phyloP scores from a whole-genome alignment of 2,329 filamentous ascomycete genomes.

The Fusarium siculi region DNA sequence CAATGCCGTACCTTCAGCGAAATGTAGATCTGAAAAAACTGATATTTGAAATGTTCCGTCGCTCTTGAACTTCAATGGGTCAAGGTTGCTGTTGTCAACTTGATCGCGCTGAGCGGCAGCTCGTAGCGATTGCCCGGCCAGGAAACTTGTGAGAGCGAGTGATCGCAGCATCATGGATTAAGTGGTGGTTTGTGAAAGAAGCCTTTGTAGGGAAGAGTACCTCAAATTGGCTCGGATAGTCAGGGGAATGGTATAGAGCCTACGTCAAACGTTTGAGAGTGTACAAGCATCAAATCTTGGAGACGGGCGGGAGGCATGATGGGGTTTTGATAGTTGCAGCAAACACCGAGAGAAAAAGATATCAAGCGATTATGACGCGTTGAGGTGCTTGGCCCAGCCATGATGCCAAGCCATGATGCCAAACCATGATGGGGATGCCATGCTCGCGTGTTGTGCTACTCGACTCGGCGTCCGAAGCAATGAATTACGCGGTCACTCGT shows the following conservation, averaged over 20 bases:
- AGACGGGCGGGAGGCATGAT: not conserved
- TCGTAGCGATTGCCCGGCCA: constrained; percentile 2
- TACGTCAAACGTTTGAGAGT: not conserved
- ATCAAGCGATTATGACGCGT: constrained; percentile 20
- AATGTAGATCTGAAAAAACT: constrained; percentile 35
- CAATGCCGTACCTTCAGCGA: constrained; percentile 19
- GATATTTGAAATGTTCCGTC: constrained; percentile 32
- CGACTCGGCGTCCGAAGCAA: constrained; percentile 16
- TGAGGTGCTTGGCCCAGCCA: constrained; percentile 14
- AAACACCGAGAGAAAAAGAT: not conserved
- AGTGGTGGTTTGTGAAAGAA: not conserved
- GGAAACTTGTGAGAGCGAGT: not conserved
- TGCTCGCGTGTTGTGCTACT: not conserved
- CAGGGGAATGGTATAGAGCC: not conserved
- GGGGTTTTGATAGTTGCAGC: not conserved
- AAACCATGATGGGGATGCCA: not conserved
- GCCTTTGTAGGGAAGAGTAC: not conserved
- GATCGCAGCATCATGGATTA: constrained; percentile 10
- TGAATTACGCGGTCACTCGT: constrained; percentile 14
- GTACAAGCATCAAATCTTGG: not conserved
- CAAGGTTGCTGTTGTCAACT: constrained; percentile 22
- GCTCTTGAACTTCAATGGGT: constrained; percentile 22
- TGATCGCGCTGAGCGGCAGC: not conserved
- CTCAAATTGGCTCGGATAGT: not conserved
- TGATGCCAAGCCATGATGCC: not conserved